Evolutionary conservation across 805 yeast genomes (phyloP).

Genomic region (Lipomyces lipofer): DNA sequence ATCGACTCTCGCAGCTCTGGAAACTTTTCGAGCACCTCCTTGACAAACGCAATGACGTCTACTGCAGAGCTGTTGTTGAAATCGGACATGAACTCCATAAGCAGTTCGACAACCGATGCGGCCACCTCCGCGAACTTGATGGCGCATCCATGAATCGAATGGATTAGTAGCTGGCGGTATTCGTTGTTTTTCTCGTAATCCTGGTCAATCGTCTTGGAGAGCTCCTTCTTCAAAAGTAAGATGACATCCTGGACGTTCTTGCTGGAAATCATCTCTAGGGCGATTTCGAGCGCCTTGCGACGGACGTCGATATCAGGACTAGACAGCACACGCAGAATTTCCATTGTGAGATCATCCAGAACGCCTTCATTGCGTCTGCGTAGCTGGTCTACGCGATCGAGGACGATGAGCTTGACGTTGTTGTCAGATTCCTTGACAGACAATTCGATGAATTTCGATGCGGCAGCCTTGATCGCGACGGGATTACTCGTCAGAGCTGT

Average conservation of each 20-base stretch:
- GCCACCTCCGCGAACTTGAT: conserved; percentile 88
- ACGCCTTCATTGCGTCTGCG: conserved; percentile 75
- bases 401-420: conserved; percentile 88
- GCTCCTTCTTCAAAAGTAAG: conserved; percentile 86
- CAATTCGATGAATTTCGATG: conserved; percentile 79
- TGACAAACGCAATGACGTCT: conserved; percentile 87
- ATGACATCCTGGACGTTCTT: conserved; percentile 94
- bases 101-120: conserved; percentile 80
- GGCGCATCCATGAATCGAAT: conserved; percentile 87
- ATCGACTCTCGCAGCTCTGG: conserved; percentile 73
- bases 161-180: conserved; percentile 84
- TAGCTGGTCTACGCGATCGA: conserved; percentile 79
- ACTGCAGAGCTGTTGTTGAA: conserved; percentile 81
- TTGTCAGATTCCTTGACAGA: conserved; percentile 93
- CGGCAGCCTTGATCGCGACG: conserved; percentile 71
- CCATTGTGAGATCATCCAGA: conserved; percentile 79
- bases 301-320: conserved; percentile 91
- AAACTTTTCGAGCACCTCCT: conserved; percentile 90
- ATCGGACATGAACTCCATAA: conserved; percentile 83
- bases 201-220: conserved; percentile 64
- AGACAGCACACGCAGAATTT: conserved; percentile 79
- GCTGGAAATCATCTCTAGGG: conserved; percentile 75
- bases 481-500: conserved; percentile 60
- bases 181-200: conserved; percentile 81
- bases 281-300: conserved; percentile 77